These are phyloP conservation scores for Austropuccinia psidii DNA, from an alignment of 1,284 basidiomycete species.

Conservation along the genomic window DNA sequence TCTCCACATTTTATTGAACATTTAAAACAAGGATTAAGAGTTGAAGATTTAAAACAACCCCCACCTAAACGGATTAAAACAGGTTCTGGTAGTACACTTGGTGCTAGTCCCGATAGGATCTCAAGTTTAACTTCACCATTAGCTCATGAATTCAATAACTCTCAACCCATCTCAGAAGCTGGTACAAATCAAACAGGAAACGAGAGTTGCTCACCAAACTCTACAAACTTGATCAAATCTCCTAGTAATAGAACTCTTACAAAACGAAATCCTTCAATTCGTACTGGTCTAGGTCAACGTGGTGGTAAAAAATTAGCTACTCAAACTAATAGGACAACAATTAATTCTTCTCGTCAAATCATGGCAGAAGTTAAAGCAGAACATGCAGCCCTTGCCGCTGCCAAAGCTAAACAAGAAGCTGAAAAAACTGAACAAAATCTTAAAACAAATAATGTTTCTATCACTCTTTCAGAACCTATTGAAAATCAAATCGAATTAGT, in stretches of 20 bases:
- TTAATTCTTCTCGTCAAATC: conserved; percentile 41
- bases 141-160: conserved; percentile 23
- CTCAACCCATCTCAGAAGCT: conserved; percentile 34
- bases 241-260: conserved; percentile 40
- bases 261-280: conserved; percentile 37
- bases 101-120: conserved; percentile 14
- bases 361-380: conserved; percentile 45
- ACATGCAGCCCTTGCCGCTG: conserved; percentile 40
- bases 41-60: conserved; percentile 45
- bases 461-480: not conserved
- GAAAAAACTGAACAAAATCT: conserved; percentile 2
- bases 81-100: not conserved
- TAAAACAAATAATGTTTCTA: not conserved
- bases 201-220: conserved; percentile 39
- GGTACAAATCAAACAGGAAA: conserved; percentile 37
- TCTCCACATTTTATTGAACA: conserved; percentile 31
- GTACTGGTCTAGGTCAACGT: conserved; percentile 38
- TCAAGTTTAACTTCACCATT: conserved; percentile 20
- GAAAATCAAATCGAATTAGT: not conserved
- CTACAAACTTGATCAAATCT: conserved; percentile 39
- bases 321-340: conserved; percentile 33
- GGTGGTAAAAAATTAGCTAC: conserved; percentile 34
- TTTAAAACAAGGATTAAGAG: conserved; percentile 43
- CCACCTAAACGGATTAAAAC: conserved; percentile 43
- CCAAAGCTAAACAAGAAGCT: conserved; percentile 24